Conservation (phyloP, 2,329 filamentous ascomycete genomes). For the Pyricularia sp. region DNA sequence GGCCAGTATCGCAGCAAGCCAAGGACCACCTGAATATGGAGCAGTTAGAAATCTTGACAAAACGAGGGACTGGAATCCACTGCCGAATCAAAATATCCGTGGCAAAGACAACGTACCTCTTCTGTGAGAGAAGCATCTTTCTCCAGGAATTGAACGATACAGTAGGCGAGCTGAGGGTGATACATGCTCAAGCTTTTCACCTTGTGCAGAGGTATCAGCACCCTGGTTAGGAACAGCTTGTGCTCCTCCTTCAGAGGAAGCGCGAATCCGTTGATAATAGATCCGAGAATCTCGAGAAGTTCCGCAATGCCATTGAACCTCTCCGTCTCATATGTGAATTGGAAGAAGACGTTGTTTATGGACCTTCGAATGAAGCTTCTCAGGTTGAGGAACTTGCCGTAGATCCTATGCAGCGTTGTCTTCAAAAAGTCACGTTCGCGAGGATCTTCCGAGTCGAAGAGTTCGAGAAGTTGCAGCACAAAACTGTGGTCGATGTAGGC, state of each 20-base stretch:
- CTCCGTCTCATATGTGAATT: slow-evolving; percentile 98
- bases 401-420: slow-evolving; percentile 94
- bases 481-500: slow-evolving; percentile 98
- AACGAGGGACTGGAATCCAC: not conserved
- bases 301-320: slow-evolving; percentile 97
- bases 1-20: slow-evolving; percentile 95
- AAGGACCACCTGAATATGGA: slow-evolving; percentile 59
- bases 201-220: slow-evolving; percentile 89
- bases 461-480: slow-evolving; percentile 87
- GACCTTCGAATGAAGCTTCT: slow-evolving; percentile 94
- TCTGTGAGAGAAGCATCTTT: slow-evolving; percentile 95
- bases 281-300: slow-evolving; percentile 88
- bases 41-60: not conserved
- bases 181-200: slow-evolving; percentile 99
- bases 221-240: slow-evolving; percentile 91
- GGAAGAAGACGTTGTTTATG: slow-evolving; percentile 99
- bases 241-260: slow-evolving; percentile 95
- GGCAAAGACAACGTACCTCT: slow-evolving; percentile 48
- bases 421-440: slow-evolving; percentile 95
- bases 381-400: slow-evolving; percentile 96
- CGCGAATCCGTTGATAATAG: slow-evolving; percentile 98
- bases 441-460: slow-evolving; percentile 97
- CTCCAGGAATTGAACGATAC: slow-evolving; percentile 96
- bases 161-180: slow-evolving; percentile 94
- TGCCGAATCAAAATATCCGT: not conserved